Evolutionary conservation across 768 basidiomycete species (phyloP).

Genomic region (Termitomyces sp.): DNA sequence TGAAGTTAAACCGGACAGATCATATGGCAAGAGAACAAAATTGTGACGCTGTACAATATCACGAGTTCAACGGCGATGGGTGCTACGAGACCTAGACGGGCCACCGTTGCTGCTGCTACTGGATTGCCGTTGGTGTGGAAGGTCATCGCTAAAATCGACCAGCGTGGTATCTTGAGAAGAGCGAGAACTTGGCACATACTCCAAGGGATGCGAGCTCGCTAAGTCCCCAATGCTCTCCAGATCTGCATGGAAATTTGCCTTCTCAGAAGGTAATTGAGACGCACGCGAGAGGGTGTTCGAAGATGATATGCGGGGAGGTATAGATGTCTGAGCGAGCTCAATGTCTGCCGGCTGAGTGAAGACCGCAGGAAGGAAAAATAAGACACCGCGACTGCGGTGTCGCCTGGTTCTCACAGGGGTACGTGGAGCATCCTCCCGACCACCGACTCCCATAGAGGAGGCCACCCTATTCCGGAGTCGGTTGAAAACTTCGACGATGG

Average conservation of each 20-base stretch:
- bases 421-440: slow-evolving; percentile 34
- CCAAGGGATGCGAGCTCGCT: slow-evolving; percentile 4
- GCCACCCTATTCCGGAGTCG: slow-evolving; percentile 53
- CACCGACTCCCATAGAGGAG: slow-evolving; percentile 28
- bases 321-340: slow-evolving; percentile 29
- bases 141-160: slow-evolving; percentile 14
- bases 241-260: slow-evolving; percentile 32
- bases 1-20: neutral
- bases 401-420: slow-evolving; percentile 44
- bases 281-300: slow-evolving; percentile 17
- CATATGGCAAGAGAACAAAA: slow-evolving; percentile 2
- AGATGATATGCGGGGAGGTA: slow-evolving; percentile 18
- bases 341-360: slow-evolving; percentile 51
- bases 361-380: slow-evolving; percentile 81
- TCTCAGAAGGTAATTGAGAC: slow-evolving; percentile 36
- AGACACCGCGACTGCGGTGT: slow-evolving; percentile 50
- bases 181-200: slow-evolving; percentile 10
- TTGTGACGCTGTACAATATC: slow-evolving; percentile 4
- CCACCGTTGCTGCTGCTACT: slow-evolving; percentile 11
- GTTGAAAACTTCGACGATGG: slow-evolving; percentile 47
- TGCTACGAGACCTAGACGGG: slow-evolving; percentile 17
- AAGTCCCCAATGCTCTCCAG: slow-evolving; percentile 25
- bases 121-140: slow-evolving; percentile 19
- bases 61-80: slow-evolving; percentile 15
- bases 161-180: slow-evolving; percentile 14